Evolutionary conservation across 306 rosid species (phyloP).

Genomic region (Parietaria judaica): DNA sequence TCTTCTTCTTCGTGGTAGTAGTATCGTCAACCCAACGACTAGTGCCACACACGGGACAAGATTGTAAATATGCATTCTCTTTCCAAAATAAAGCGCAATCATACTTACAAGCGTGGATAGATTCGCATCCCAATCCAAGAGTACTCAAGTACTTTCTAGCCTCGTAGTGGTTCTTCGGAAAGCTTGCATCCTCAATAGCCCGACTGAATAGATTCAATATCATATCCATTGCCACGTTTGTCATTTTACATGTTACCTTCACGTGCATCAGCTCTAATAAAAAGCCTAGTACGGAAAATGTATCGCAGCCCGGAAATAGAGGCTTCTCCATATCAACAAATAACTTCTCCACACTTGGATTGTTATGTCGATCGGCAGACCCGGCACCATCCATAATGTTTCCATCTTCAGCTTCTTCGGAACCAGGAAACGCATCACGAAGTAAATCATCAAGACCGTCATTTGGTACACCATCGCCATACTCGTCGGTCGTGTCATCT

Average conservation of each 20-base stretch:
- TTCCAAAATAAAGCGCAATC: constrained; percentile 8
- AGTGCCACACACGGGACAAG: neutral
- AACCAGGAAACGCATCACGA: too few species aligned
- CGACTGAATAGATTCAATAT: neutral
- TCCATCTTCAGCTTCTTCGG: too few species aligned
- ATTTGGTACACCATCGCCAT: too few species aligned
- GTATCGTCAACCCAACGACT: too few species aligned
- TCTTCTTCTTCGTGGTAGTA: too few species aligned
- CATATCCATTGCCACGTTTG: constrained; percentile 2
- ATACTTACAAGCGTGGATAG: neutral
- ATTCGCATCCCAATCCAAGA: neutral
- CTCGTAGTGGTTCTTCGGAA: neutral
- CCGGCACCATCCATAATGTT: too few species aligned
- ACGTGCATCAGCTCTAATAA: constrained; percentile 1
- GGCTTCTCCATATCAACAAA: too few species aligned
- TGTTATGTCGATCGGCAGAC: too few species aligned
- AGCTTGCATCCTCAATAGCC: neutral
- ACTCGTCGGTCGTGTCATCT: too few species aligned
- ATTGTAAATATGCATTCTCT: neutral
- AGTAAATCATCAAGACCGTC: too few species aligned
- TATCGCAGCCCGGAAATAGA: too few species aligned
- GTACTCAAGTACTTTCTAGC: neutral
- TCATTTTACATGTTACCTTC: neutral
- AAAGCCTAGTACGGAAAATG: neutral
- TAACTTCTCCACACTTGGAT: too few species aligned